phyloP scores from a whole-genome alignment of 352 stramenopile genomes.

The Pythium volutum region DNA sequence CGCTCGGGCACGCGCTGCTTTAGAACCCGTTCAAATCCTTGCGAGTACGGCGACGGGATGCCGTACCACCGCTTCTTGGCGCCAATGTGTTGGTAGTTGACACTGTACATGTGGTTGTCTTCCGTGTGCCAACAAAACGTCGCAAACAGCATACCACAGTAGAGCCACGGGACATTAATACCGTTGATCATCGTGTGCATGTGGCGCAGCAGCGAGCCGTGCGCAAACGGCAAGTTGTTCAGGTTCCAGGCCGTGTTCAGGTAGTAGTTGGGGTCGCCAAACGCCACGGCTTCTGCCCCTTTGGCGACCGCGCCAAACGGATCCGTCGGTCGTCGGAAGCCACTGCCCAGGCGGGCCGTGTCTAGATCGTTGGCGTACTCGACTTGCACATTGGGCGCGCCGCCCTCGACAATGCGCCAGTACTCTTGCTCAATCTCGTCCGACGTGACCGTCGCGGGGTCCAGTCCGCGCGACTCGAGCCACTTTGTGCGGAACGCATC shows the following conservation, averaged over 20 bases:
- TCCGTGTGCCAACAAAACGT: conserved; percentile 99
- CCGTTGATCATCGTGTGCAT: conserved; percentile 94
- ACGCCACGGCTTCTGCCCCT: conserved; percentile 45
- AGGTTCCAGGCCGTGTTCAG: conserved; percentile 93
- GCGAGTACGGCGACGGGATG: conserved; percentile 51
- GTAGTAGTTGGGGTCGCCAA: conserved; percentile 69
- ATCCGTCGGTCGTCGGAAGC: conserved; percentile 52
- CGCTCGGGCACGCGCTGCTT: conserved; percentile 52
- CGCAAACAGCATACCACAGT: conserved; percentile 97
- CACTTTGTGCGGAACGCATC: conserved; percentile 56
- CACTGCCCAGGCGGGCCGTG: conserved; percentile 72
- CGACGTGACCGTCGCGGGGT: conserved; percentile 42
- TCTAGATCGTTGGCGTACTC: conserved; percentile 92
- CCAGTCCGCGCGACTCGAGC: conserved; percentile 36
- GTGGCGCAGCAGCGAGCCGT: conserved; percentile 91
- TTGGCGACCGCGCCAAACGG: conserved; percentile 26
- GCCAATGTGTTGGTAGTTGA: conserved; percentile 98
- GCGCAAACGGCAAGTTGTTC: conserved; percentile 95
- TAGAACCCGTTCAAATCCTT: conserved; percentile 52
- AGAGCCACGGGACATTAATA: conserved; percentile 98
- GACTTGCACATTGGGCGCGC: conserved; percentile 47
- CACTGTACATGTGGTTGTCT: conserved; percentile 99
- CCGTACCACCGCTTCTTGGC: conserved; percentile 97
- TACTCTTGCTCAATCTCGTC: conserved; percentile 86
- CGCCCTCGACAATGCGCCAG: conserved; percentile 82